phyloP scores from a whole-genome alignment of 2,329 filamentous ascomycete genomes.

The Scytalidium lignicola region DNA sequence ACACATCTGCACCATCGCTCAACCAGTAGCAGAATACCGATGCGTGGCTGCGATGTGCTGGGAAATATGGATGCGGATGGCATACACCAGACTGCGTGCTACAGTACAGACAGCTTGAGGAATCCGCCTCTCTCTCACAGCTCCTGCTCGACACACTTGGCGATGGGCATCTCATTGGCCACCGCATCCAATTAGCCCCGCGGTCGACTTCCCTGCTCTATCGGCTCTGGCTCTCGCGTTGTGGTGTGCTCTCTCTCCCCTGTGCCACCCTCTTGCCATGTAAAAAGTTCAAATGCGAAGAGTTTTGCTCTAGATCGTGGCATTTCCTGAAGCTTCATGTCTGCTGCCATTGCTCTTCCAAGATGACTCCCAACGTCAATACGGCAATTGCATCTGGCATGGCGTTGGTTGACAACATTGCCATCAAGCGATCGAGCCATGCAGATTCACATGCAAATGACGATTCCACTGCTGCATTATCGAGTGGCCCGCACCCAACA shows the following conservation, averaged over 20 bases:
- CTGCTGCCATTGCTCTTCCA: neutral
- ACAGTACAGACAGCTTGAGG: too few relatives aligned
- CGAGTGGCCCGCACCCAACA: neutral
- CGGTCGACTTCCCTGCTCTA: too few relatives aligned
- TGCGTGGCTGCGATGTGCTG: too few relatives aligned
- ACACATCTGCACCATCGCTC: neutral
- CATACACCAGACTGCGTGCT: neutral
- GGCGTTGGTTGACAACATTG: neutral
- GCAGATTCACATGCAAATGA: constrained; percentile 5
- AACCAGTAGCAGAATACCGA: neutral
- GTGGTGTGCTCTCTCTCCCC: too few relatives aligned
- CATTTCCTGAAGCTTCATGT: neutral
- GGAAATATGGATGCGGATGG: neutral
- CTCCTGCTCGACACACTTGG: neutral
- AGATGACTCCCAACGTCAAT: constrained; percentile 3
- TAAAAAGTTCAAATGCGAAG: neutral
- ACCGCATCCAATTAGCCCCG: neutral
- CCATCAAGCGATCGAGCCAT: constrained; percentile 1
- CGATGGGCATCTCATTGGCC: neutral
- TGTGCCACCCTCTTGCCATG: neutral
- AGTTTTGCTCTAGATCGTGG: neutral
- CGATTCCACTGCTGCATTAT: neutral
- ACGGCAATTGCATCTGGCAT: constrained; percentile 3
- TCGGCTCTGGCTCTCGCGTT: too few relatives aligned
- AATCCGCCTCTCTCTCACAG: too few relatives aligned